phyloP scores from a whole-genome alignment of 768 basidiomycete species.

The Lentinula aciculospora region DNA sequence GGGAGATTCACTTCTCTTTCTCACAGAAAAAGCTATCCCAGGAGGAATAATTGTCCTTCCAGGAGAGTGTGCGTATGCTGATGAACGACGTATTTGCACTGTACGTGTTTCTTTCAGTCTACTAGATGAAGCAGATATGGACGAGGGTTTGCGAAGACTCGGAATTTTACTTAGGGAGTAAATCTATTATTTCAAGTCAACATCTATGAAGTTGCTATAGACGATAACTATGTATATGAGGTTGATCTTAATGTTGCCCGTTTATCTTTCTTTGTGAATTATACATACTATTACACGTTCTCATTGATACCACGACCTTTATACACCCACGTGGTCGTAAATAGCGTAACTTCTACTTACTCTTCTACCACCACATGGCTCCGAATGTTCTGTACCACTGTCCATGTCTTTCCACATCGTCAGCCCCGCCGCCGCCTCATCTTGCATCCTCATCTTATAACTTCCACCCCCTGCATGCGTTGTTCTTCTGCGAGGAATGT shows the following conservation, averaged over 20 bases:
- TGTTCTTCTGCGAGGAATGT: slow-evolving; percentile 99
- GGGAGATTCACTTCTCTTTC: slow-evolving; percentile 2
- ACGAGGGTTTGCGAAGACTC: slow-evolving; percentile 7
- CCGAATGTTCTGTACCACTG: slow-evolving; percentile 62
- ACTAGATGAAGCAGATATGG: slow-evolving; percentile 3
- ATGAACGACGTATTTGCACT: slow-evolving; percentile 6
- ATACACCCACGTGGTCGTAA: background rate
- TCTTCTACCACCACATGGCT: slow-evolving; percentile 23
- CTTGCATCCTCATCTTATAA: slow-evolving; percentile 72
- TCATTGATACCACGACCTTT: too few relatives aligned
- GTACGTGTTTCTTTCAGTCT: slow-evolving; percentile 9
- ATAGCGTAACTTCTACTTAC: background rate
- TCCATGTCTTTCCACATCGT: slow-evolving; percentile 57
- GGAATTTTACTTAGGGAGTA: background rate
- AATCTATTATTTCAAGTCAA: background rate
- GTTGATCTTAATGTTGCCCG: too few relatives aligned
- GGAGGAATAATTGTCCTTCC: slow-evolving; percentile 7
- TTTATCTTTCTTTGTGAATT: too few relatives aligned
- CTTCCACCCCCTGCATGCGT: slow-evolving; percentile 76
- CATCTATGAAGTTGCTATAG: too few relatives aligned
- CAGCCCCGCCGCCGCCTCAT: slow-evolving; percentile 67
- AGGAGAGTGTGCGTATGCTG: slow-evolving; percentile 1
- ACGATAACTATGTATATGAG: too few relatives aligned
- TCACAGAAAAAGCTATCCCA: slow-evolving; percentile 3
- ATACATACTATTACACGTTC: too few relatives aligned